These are phyloP conservation scores for Thermomyces lanuginosus DNA, from an alignment of 2,329 filamentous ascomycete genomes.

Conservation along the genomic window DNA sequence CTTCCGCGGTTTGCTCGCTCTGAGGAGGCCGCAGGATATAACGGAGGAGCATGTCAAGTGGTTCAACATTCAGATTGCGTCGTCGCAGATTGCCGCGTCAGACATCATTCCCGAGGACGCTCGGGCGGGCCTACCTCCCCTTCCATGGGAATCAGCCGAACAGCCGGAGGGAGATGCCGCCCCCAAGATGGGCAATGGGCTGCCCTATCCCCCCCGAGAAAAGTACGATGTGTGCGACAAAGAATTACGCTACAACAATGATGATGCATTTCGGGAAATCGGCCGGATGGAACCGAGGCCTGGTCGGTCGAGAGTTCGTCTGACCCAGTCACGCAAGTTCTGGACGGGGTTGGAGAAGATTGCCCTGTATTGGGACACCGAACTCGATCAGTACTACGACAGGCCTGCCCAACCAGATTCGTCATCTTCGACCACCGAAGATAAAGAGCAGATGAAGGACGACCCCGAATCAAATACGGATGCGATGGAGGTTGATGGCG, in stretches of 20 bases:
- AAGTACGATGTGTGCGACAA: constrained; percentile 33
- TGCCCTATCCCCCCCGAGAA: constrained; percentile 30
- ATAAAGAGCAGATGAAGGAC: constrained; percentile 9
- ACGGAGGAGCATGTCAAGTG: constrained; percentile 21
- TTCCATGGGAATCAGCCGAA: constrained; percentile 18
- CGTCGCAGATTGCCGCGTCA: constrained; percentile 18
- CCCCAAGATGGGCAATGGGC: constrained; percentile 32
- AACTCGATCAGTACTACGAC: constrained; percentile 39
- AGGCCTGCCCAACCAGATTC: constrained; percentile 14
- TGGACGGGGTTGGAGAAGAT: constrained; percentile 43
- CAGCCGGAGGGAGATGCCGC: constrained; percentile 13
- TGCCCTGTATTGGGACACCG: constrained; percentile 47
- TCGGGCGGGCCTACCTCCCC: constrained; percentile 21
- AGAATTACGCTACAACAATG: constrained; percentile 39
- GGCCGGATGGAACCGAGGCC: constrained; percentile 31
- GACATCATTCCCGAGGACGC: constrained; percentile 20
- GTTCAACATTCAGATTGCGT: constrained; percentile 26
- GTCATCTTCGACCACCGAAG: constrained; percentile 10
- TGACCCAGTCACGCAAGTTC: constrained; percentile 44
- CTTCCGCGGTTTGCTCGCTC: constrained; percentile 28
- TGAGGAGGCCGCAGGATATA: constrained; percentile 27
- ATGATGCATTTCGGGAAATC: constrained; percentile 41
- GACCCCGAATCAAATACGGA: constrained; percentile 1
- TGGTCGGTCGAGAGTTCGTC: constrained; percentile 31
- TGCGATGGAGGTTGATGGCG: constrained; percentile 4